Conservation (phyloP, 805 yeast species). For the Cyberlindnera xishuangbannaensis region DNA sequence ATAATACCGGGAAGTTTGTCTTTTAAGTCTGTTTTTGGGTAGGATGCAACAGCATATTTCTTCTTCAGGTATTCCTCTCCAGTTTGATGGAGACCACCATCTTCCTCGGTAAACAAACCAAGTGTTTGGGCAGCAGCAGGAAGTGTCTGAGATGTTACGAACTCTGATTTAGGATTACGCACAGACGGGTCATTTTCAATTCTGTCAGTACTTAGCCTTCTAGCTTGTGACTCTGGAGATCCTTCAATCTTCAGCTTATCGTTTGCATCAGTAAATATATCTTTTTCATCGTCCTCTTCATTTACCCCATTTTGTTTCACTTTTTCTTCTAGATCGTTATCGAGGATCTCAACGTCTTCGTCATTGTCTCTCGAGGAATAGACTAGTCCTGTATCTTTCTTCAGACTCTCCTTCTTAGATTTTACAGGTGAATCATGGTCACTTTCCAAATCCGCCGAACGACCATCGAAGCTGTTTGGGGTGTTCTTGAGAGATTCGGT, state of each 20-base stretch:
- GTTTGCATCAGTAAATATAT: conserved; percentile 16
- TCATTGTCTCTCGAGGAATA: no score
- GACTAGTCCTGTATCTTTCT: no score
- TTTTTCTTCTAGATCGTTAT: conserved; percentile 1
- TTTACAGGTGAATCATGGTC: background rate
- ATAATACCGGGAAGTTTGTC: conserved; percentile 80
- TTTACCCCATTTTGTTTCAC: no score
- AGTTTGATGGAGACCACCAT: conserved; percentile 52
- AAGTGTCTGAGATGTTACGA: conserved; percentile 62
- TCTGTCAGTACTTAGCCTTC: conserved; percentile 19
- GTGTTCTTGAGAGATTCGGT: background rate
- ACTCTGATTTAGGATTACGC: conserved; percentile 71
- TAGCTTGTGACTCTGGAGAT: conserved; percentile 6
- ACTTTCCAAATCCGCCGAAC: no score
- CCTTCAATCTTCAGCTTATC: conserved; percentile 5
- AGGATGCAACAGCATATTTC: conserved; percentile 86
- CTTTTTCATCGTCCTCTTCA: conserved; percentile 9
- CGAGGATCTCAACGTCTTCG: conserved; percentile 2
- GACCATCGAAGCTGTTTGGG: background rate
- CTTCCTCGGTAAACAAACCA: conserved; percentile 58
- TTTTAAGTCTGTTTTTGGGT: conserved; percentile 71
- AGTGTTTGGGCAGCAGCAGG: conserved; percentile 60
- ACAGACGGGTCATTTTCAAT: conserved; percentile 52
- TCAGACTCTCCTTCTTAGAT: background rate
- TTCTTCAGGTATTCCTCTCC: conserved; percentile 69